Evolutionary conservation across 805 yeast genomes (phyloP), one percentile per base, ranked within the genome.

Genomic region (Ogataea sp.): DNA sequence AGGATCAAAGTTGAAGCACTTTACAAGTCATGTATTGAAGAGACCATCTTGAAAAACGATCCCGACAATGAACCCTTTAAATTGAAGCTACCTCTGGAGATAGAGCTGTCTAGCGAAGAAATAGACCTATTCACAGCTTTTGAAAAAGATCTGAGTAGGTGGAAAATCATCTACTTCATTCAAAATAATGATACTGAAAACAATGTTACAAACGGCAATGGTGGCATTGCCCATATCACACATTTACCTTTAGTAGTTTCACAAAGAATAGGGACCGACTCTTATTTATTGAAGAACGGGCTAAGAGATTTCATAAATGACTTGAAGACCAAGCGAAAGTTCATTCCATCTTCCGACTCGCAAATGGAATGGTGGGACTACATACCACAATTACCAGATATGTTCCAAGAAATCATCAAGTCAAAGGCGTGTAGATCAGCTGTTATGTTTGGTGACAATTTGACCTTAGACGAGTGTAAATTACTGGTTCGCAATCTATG

Each of bases 391-490:
- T 56, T 82, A 39, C 93, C 93, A 0, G 52, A 59, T 10, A 49
- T 74, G 1, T 53, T 79, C 3, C 43, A 68, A 2, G 80, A 80
- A 18, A 46, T 69, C 6, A 51, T 81, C 30, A 78, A 73, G 40
- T 67, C 80, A 16, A 69, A 65, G 39, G 86, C 94, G 0, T 85
- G 95, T 49, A 62, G 83, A 20, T 64, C 71, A 4, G 77, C 95
- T 0, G 63, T 83, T 3, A 83, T 69, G 78, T 84, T 86, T 61
- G 95, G 95, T 0, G 77, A 75, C 32, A 29, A 39, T 1, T 53
- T 87, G 32, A 48, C 65, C 0, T 40, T 32, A 2, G 42, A 38
- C 0, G 72, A 78, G 38, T 79, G 85, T 58, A 43, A 47, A 6
- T 32, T 52, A 1, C 48, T 84, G 18, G 48, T 85, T 0, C 26